Conservation (phyloP, 495 filamentous ascomycete species). For the Tuber indicum region DNA sequence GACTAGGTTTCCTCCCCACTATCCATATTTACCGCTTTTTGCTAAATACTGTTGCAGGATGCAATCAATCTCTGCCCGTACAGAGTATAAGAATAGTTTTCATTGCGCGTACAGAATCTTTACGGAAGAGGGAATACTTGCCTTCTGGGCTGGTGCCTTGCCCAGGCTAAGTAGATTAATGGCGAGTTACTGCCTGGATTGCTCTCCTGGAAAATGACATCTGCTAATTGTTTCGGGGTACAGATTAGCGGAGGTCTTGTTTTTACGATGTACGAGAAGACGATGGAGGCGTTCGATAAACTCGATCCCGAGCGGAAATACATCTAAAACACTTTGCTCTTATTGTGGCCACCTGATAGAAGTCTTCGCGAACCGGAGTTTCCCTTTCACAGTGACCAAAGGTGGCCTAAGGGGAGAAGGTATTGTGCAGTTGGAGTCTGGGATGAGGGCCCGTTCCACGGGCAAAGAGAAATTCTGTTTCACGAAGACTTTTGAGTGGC, state of each 20-base stretch:
- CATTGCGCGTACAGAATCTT: slow-evolving; percentile 76
- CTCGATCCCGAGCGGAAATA: slow-evolving; percentile 81
- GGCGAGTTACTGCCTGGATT: slow-evolving; percentile 9
- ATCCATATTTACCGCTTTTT: neutral
- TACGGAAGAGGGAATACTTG: slow-evolving; percentile 79
- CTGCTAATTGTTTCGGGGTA: slow-evolving; percentile 13
- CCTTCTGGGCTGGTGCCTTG: slow-evolving; percentile 90
- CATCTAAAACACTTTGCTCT: slow-evolving; percentile 44
- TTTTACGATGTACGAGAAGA: slow-evolving; percentile 99
- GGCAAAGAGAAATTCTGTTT: neutral
- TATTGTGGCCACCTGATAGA: neutral
- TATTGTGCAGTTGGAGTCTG: neutral
- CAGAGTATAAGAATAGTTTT: slow-evolving; percentile 80
- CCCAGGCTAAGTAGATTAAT: slow-evolving; percentile 78
- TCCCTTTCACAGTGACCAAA: neutral
- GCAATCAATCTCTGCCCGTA: slow-evolving; percentile 88
- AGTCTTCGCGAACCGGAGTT: neutral
- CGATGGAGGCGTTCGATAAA: slow-evolving; percentile 76
- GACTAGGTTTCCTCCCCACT: slow-evolving; percentile 54
- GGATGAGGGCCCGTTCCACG: no score
- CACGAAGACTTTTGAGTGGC: neutral
- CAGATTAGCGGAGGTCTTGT: slow-evolving; percentile 85
- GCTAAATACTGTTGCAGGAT: slow-evolving; percentile 52
- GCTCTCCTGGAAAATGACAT: neutral
- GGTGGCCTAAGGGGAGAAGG: neutral